These are phyloP conservation scores for Jaltomata sinuosa DNA, from an alignment of 257 asterid genomes.

Conservation along the genomic window DNA sequence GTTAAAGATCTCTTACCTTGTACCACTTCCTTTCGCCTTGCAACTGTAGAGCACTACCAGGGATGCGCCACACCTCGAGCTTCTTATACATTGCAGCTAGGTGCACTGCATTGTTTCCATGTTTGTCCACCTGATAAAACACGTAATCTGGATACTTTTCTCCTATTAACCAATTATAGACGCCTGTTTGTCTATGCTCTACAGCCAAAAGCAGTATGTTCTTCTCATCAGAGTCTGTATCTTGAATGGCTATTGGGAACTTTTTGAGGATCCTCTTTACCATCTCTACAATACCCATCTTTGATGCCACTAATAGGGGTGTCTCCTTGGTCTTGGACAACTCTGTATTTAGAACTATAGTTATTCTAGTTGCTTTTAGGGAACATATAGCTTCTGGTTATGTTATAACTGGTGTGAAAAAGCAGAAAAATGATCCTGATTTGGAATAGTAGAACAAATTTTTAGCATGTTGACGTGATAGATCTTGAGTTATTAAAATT, in stretches of 20 bases:
- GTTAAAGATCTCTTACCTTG: slow-evolving; percentile 24
- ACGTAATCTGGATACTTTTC: slow-evolving; percentile 21
- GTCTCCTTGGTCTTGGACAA: slow-evolving; percentile 16
- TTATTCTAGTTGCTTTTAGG: not conserved
- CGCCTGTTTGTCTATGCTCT: slow-evolving; percentile 35
- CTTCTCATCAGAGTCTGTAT: slow-evolving; percentile 32
- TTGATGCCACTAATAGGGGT: slow-evolving; percentile 44
- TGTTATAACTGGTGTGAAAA: not conserved
- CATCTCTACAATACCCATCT: slow-evolving; percentile 47
- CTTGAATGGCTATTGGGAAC: slow-evolving; percentile 43
- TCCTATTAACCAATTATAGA: slow-evolving; percentile 16
- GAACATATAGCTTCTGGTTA: not conserved
- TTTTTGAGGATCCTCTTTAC: slow-evolving; percentile 27
- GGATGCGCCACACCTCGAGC: slow-evolving; percentile 40
- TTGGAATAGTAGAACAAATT: not conserved
- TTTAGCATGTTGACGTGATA: not conserved
- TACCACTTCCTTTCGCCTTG: slow-evolving; percentile 56
- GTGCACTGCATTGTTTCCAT: slow-evolving; percentile 41
- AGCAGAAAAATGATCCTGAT: not conserved
- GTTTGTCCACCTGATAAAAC: slow-evolving; percentile 32
- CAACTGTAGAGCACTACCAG: slow-evolving; percentile 59
- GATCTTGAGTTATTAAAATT: not conserved
- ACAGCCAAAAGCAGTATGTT: slow-evolving; percentile 44
- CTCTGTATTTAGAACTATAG: not conserved
- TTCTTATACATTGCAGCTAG: slow-evolving; percentile 37